Percentiles rank a stretch among this genome's conserved stretches.
Conservation (phyloP, 2,329 filamentous ascomycete genomes). For the Colletotrichum euphorbiae region DNA sequence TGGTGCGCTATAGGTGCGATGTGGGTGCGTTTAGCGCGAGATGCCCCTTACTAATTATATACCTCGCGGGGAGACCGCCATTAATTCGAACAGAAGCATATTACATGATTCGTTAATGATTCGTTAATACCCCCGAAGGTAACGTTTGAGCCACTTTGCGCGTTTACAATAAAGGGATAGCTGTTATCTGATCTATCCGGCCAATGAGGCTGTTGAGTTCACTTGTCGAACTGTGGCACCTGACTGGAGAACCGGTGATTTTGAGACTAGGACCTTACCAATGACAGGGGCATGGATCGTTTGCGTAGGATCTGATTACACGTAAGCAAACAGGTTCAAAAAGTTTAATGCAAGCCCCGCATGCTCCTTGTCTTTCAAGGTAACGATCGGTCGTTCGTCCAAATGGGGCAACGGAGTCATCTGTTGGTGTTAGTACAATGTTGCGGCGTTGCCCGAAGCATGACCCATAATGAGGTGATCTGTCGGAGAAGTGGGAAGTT, state of each 20-base stretch:
- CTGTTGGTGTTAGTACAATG: not conserved
- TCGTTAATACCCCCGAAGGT: no score
- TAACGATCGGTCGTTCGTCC: constrained; percentile 4
- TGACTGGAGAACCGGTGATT: constrained; percentile 18
- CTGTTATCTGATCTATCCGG: constrained; percentile 33
- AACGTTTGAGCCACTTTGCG: no score
- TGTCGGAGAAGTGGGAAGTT: no score
- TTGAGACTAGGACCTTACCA: constrained; percentile 19
- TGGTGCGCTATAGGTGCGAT: no score
- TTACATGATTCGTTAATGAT: no score
- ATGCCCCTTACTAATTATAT: no score
- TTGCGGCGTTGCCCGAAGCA: not conserved
- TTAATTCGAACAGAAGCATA: no score
- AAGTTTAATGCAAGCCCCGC: constrained; percentile 24
- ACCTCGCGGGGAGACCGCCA: no score
- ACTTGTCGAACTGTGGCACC: not conserved
- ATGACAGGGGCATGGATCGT: constrained; percentile 13
- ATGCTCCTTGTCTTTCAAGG: constrained; percentile 22
- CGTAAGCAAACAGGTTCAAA: constrained; percentile 18
- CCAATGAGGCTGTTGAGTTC: constrained; percentile 10
- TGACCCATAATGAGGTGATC: not conserved
- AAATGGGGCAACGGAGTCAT: constrained; percentile 11
- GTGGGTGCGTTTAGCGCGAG: no score
- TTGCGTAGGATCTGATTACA: constrained; percentile 25
- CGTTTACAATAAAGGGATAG: no score